phyloP scores from a whole-genome alignment of 2,329 filamentous ascomycete genomes.

The Stagonosporopsis vannaccii region DNA sequence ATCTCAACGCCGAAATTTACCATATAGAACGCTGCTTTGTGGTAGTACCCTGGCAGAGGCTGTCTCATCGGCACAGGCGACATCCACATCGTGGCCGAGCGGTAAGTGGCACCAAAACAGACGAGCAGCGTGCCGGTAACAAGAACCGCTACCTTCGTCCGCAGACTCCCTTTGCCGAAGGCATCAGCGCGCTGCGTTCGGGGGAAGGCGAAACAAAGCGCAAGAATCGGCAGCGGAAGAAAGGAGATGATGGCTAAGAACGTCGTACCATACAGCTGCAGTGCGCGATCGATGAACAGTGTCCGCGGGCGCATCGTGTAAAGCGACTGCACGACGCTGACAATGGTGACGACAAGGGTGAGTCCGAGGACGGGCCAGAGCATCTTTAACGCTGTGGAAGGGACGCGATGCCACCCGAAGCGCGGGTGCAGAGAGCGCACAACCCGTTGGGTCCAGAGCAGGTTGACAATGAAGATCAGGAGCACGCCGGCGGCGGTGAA shows the following conservation, averaged over 20 bases:
- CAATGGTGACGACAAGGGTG: slow-evolving; percentile 71
- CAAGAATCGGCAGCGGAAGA: slow-evolving; percentile 66
- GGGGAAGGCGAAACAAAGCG: slow-evolving; percentile 55
- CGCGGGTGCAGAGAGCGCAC: slow-evolving; percentile 74
- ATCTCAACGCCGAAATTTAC: slow-evolving; percentile 80
- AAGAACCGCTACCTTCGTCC: slow-evolving; percentile 70
- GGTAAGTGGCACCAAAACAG: slow-evolving; percentile 72
- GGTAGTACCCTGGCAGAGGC: slow-evolving; percentile 71
- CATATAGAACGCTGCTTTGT: slow-evolving; percentile 76
- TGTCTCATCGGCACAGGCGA: slow-evolving; percentile 53
- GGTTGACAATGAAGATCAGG: slow-evolving; percentile 77
- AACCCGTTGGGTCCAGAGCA: slow-evolving; percentile 62
- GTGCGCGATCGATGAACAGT: slow-evolving; percentile 62
- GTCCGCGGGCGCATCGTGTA: slow-evolving; percentile 67
- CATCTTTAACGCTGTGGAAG: slow-evolving; percentile 61
- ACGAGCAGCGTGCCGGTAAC: slow-evolving; percentile 65
- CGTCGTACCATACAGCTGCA: slow-evolving; percentile 69
- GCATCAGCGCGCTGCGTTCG: slow-evolving; percentile 55
- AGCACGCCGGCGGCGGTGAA: slow-evolving; percentile 77
- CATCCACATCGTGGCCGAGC: slow-evolving; percentile 66
- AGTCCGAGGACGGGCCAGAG: slow-evolving; percentile 66
- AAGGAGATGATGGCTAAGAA: slow-evolving; percentile 72
- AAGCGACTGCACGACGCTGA: slow-evolving; percentile 67
- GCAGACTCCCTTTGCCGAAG: slow-evolving; percentile 73
- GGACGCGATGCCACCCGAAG: slow-evolving; percentile 69